Conservation (phyloP, 2,329 filamentous ascomycete genomes). For the Fusarium keratoplasticum region DNA sequence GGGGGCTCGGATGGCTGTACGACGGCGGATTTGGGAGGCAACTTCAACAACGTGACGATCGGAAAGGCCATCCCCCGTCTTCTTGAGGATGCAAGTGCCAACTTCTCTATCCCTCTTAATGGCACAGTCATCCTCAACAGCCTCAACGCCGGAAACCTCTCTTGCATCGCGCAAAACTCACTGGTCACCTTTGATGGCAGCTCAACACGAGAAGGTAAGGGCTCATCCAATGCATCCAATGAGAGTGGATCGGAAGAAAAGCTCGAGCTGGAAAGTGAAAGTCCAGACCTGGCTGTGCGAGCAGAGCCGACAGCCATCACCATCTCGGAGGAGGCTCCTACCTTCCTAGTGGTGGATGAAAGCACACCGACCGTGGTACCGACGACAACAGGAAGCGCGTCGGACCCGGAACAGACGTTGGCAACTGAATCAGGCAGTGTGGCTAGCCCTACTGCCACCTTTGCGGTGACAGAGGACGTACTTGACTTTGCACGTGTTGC, state of each 20-base stretch:
- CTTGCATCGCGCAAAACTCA: slow-evolving; percentile 87
- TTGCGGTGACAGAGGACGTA: slow-evolving; percentile 65
- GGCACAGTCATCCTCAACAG: slow-evolving; percentile 76
- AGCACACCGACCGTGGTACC: slow-evolving; percentile 31
- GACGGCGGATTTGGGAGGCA: slow-evolving; percentile 58
- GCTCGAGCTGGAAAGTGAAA: slow-evolving; percentile 9
- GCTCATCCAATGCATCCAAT: slow-evolving; percentile 31
- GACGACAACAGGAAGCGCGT: slow-evolving; percentile 16
- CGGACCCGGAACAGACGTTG: slow-evolving; percentile 18
- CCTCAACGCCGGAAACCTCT: slow-evolving; percentile 80
- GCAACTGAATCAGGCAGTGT: slow-evolving; percentile 21
- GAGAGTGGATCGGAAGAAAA: slow-evolving; percentile 40
- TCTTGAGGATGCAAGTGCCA: slow-evolving; percentile 70
- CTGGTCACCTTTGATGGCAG: slow-evolving; percentile 84
- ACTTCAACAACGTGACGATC: slow-evolving; percentile 77
- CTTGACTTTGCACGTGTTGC: slow-evolving; percentile 73
- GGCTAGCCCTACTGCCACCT: slow-evolving; percentile 44
- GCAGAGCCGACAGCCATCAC: slow-evolving; percentile 28
- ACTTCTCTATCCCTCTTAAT: slow-evolving; percentile 83
- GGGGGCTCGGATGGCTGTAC: slow-evolving; percentile 64
- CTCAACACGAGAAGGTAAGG: slow-evolving; percentile 51
- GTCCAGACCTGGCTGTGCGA: slow-evolving; percentile 20
- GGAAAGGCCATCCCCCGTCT: slow-evolving; percentile 83
- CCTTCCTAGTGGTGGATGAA: slow-evolving; percentile 37
- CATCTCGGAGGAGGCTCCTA: slow-evolving; percentile 31